Percentiles rank a stretch among this genome's conserved stretches.
phyloP scores from a whole-genome alignment of 192 early-diverging fungal species.

The Coemansia sp. region DNA sequence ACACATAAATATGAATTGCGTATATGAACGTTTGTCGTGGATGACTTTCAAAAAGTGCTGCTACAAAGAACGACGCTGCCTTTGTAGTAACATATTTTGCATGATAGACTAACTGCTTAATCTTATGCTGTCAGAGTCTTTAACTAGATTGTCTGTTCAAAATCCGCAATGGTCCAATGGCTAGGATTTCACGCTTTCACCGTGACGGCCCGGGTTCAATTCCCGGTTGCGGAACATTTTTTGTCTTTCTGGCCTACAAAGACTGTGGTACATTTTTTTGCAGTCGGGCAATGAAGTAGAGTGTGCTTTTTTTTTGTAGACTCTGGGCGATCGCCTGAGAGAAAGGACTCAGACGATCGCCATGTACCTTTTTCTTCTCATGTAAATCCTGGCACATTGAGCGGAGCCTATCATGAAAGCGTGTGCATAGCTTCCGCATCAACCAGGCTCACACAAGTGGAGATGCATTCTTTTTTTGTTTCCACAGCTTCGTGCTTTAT shows the following conservation, averaged over 20 bases:
- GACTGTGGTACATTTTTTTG: not conserved
- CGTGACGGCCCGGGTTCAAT: constrained; percentile 82
- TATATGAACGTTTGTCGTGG: too few species aligned
- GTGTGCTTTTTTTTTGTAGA: too few species aligned
- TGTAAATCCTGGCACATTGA: not conserved
- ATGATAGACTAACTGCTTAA: not conserved
- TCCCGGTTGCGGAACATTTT: constrained; percentile 70
- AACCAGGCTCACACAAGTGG: not conserved
- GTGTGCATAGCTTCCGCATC: not conserved
- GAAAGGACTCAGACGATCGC: not conserved
- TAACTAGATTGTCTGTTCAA: not conserved
- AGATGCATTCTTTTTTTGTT: not conserved
- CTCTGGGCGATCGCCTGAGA: not conserved
- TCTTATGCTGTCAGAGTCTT: not conserved
- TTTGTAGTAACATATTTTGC: not conserved
- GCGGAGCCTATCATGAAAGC: not conserved
- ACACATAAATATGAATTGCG: too few species aligned
- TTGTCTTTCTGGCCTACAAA: constrained; percentile 10
- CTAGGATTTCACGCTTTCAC: constrained; percentile 86
- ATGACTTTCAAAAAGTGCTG: too few species aligned
- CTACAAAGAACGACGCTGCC: not conserved
- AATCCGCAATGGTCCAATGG: constrained; percentile 76
- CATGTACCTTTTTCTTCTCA: constrained; percentile 2
- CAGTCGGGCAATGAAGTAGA: not conserved
- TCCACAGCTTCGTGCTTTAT: too few species aligned